Evolutionary conservation across 768 basidiomycete genomes (phyloP), one percentile per base, ranked within the genome.

Genomic region (Tulasnella sp.): DNA sequence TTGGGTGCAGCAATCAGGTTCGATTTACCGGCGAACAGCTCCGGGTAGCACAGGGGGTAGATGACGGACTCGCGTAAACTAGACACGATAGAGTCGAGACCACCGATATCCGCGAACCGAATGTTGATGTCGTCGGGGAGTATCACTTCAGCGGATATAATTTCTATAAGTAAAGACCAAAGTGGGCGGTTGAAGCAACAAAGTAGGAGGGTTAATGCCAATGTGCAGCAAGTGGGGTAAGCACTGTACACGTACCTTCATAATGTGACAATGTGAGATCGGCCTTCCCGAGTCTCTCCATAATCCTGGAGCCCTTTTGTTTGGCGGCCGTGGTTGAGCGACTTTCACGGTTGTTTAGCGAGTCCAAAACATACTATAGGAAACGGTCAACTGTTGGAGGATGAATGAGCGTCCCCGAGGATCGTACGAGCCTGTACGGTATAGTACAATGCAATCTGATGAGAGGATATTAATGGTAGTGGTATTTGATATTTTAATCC

Each of bases 21-120:
- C 0, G 91, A 87, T 0, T 86, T 79, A 15, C 83, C 75, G 12
- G 77, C 74, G 75, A 97, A 97, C 57, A 98, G 78, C 58, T 83
- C 75, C 3, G 96, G 96, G 65, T 87, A 94, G 59, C 85, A 79
- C 39, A 98, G 79, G 1, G 94, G 94, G 67, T 87, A 94, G 65
- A 98, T 97, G 57, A 99, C 83, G 55, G 92, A 88, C 74, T 98
- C 96, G 51, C 89, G 82, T 50, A 99, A 79, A 31, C 86, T 88
- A 17, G 82, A 76, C 56, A 97, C 83, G 63, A 97, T 96, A 31
- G 81, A 72, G 49, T 98, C 94, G 34, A 99, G 78, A 15, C 96
- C 96, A 15, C 94, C 96, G 52, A 99, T 86, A 64, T 94, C 90
- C 21, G 76, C 69, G 67, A 93, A 93, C 19, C 72, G 73, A 46